Evolutionary conservation across 2,329 filamentous ascomycete genomes (phyloP), one percentile per base, ranked within the genome.

Genomic region (Cladophialophora carrionii): DNA sequence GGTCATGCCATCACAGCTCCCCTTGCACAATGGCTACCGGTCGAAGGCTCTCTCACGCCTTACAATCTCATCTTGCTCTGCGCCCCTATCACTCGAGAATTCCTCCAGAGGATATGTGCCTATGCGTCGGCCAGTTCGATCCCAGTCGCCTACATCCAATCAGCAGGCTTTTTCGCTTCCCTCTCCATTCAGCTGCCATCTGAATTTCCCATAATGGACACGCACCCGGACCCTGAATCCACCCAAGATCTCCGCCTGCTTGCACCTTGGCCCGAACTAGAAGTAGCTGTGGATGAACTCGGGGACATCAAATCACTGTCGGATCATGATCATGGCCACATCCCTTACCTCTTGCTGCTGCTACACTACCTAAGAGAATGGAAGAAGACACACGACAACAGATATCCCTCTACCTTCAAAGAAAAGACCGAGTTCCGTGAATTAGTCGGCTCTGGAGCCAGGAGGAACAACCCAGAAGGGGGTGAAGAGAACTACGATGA

Each of bases 401-500:
- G 84, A 34, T 80, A 85, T 43, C 95, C 95, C 4, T 81, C 81
- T 10, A 88, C 83, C 2, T 97, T 96, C 78, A 87, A 89, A 68
- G 92, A 98, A 69, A 99, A 99, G 81, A 88, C 83, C 7, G 88
- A 88, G 14, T 98, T 99, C 75, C 85, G 90, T 62, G 85, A 88
- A 31, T 78, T 88, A 12, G 86, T 99, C 1, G 82, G 87, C 10
- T 81, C 83, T 5, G 87, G 85, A 2, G 85, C 89, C 71, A 86
- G 92, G 71, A 90, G 81, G 57, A 81, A 89, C 71, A 96, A 87
- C 64, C 77, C 91, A 0, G 92, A 96, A 76, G 93, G 92, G 53
- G 91, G 90, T 63, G 95, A 99, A 75, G 95, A 99, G 79, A 99
- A 99, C 76, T 99, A 92, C 74, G 92, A 97, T 66, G 95, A 99